A percentile compares a stretch with the other conserved stretches of the same genome.
phyloP scores from a whole-genome alignment of 2,329 filamentous ascomycete genomes.

The Trichoderma atrobrunneum region DNA sequence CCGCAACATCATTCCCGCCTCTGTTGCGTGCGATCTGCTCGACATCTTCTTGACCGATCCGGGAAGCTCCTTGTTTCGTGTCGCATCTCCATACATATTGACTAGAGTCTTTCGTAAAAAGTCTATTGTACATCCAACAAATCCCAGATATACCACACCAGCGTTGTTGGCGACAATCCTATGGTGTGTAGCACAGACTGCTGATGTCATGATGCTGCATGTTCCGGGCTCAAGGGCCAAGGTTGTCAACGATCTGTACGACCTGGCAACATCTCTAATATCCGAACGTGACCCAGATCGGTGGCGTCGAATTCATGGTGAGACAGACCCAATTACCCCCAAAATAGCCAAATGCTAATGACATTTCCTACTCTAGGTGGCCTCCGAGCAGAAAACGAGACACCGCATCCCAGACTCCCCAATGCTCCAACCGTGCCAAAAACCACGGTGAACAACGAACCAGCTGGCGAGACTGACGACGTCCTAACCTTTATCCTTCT shows the following conservation, averaged over 20 bases:
- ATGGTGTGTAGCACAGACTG: constrained; percentile 47
- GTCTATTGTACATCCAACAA: constrained; percentile 40
- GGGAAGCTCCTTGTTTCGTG: constrained; percentile 42
- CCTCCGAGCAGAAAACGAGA: constrained; percentile 33
- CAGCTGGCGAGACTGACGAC: constrained; percentile 38
- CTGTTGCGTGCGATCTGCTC: constrained; percentile 45
- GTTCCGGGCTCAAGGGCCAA: constrained; percentile 40
- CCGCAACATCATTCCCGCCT: constrained; percentile 37
- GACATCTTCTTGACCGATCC: constrained; percentile 48
- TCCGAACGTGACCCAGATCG: constrained; percentile 37
- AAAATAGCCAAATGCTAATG: neutral
- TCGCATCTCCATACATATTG: constrained; percentile 47
- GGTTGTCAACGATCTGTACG: constrained; percentile 39
- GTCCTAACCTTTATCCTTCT: constrained; percentile 46
- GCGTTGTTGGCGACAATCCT: constrained; percentile 47
- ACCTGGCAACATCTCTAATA: constrained; percentile 35
- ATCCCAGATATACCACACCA: constrained; percentile 41
- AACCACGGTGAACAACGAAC: constrained; percentile 35
- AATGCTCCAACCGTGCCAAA: constrained; percentile 28
- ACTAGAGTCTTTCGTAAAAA: constrained; percentile 45
- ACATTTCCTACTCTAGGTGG: constrained; percentile 28
- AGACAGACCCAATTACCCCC: neutral
- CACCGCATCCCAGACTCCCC: constrained; percentile 26
- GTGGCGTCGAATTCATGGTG: constrained; percentile 37
- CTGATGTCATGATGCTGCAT: constrained; percentile 43